Evolutionary conservation across 1,139 yeast genomes (phyloP), one percentile per base, ranked within the genome.

Genomic region (Candida tropicalis): DNA sequence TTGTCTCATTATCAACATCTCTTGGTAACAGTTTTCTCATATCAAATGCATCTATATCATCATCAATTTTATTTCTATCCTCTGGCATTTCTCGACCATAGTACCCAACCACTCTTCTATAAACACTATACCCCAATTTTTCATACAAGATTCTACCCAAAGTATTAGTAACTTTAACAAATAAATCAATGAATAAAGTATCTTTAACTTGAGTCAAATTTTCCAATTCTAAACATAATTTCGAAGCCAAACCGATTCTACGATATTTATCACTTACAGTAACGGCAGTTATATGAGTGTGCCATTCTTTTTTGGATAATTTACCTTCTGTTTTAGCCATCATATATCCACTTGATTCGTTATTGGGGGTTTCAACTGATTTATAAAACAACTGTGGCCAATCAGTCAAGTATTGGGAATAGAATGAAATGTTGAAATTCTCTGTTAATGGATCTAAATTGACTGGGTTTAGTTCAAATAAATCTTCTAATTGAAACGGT

Each of bases 311-410:
- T 13, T 76, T 80, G 17, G 71, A 68, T 32, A 72, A 50, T 43
- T 66, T 57, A 1, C 99, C 99, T 63, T 95, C 99, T 3, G 96
- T 84, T 63, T 95, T 95, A n/a, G 95, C 99, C 81, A 95, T 83
- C 95, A 95, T 84, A 57, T 86, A 86, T 0, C 93, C 95, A 38
- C 84, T 79, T 16, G 79, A 71, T 37, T 67, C 68, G 24, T 58
- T 54, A 47, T 46, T 40, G 38, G 49, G 54, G 45, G 62, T 46
- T 60, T 83, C 80, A 5, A 66, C 65, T 11, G 91, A 80, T 60
- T 88, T 87, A 75, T 90, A 91, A 64, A 91, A 87, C 44, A 95
- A 70, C 25, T 90, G 75, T 3, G 99, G 98, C 97, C 98, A 91
- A 40, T 77, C 75, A 10, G 82, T 76, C 42, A 95, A 70, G 57